Evolutionary conservation across 345 rosid genomes (phyloP).

Genomic region (Tarenaya hassleriana): DNA sequence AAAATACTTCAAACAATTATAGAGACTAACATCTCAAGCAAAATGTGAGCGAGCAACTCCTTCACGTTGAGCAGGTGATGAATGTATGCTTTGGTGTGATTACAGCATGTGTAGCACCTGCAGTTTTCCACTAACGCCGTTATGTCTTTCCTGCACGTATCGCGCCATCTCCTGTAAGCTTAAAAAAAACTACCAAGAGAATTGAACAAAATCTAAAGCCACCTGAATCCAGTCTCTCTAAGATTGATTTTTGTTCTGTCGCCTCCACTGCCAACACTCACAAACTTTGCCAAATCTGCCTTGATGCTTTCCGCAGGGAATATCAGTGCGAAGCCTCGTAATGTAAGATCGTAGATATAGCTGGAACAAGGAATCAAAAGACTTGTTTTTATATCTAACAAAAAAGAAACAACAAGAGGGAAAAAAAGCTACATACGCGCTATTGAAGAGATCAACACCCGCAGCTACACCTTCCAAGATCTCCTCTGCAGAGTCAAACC

Average conservation of each 20-base stretch:
- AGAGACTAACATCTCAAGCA: conserved; percentile 48
- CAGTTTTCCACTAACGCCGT: conserved; percentile 48
- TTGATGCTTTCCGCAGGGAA: conserved; percentile 38
- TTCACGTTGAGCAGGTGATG: conserved; percentile 72
- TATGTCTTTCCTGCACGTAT: conserved; percentile 49
- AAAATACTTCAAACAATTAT: background rate
- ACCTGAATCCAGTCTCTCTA: conserved; percentile 60
- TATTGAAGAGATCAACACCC: conserved; percentile 69
- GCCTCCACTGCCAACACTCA: conserved; percentile 25
- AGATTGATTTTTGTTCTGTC: conserved; percentile 55
- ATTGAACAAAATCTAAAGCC: too few relatives aligned
- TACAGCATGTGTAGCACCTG: conserved; percentile 59
- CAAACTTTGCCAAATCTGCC: conserved; percentile 12
- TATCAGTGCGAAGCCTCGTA: conserved; percentile 64
- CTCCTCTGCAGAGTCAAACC: conserved; percentile 46
- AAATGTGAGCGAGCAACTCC: conserved; percentile 72
- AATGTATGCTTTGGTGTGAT: conserved; percentile 69
- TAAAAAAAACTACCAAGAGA: background rate
- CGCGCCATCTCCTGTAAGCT: background rate
- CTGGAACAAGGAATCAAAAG: conserved; percentile 29
- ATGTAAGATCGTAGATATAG: conserved; percentile 59
- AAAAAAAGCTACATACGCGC: conserved; percentile 38
- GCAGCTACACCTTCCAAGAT: conserved; percentile 71
- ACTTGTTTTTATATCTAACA: background rate
- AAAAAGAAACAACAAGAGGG: background rate